A percentile compares a stretch with the other conserved stretches of the same genome.
phyloP scores from a whole-genome alignment of 176 grass and related monocot genomes.

The Phoenix roebelenii region DNA sequence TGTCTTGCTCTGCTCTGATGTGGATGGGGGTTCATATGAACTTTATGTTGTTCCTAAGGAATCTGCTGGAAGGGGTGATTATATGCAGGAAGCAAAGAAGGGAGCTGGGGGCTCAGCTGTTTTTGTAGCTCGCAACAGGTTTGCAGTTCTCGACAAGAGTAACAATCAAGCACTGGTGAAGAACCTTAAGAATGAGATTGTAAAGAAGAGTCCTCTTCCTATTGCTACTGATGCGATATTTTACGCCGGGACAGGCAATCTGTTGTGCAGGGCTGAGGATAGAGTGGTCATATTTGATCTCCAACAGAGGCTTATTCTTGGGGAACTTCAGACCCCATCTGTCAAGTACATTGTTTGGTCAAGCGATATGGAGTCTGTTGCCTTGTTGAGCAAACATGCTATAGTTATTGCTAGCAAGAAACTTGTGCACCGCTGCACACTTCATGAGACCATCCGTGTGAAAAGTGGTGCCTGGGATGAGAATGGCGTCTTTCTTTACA shows the following conservation, averaged over 20 bases:
- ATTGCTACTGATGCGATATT: conserved; percentile 80
- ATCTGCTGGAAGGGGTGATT: conserved; percentile 59
- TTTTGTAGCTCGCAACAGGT: conserved; percentile 79
- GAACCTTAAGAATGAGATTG: conserved; percentile 87
- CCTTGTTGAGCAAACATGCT: conserved; percentile 86
- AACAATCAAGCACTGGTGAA: conserved; percentile 74
- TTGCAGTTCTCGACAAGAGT: conserved; percentile 87
- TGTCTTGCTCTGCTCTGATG: conserved; percentile 81
- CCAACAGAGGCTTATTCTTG: conserved; percentile 76
- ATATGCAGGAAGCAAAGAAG: conserved; percentile 75
- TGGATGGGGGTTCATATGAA: conserved; percentile 82
- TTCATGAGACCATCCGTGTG: conserved; percentile 99
- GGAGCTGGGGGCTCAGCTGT: conserved; percentile 63
- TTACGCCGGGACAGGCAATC: conserved; percentile 84
- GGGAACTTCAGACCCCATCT: conserved; percentile 69
- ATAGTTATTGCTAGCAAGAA: conserved; percentile 87
- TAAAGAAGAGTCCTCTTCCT: conserved; percentile 81
- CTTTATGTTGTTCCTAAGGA: conserved; percentile 81
- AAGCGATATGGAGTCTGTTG: conserved; percentile 88
- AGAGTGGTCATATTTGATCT: conserved; percentile 79
- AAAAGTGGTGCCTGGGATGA: conserved; percentile 99
- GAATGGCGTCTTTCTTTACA: conserved; percentile 82
- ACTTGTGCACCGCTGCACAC: conserved; percentile 71
- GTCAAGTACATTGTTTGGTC: conserved; percentile 93
- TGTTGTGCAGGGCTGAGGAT: conserved; percentile 86